phyloP scores from a whole-genome alignment of 1,139 yeast species.

The Geotrichum carabidarum region DNA sequence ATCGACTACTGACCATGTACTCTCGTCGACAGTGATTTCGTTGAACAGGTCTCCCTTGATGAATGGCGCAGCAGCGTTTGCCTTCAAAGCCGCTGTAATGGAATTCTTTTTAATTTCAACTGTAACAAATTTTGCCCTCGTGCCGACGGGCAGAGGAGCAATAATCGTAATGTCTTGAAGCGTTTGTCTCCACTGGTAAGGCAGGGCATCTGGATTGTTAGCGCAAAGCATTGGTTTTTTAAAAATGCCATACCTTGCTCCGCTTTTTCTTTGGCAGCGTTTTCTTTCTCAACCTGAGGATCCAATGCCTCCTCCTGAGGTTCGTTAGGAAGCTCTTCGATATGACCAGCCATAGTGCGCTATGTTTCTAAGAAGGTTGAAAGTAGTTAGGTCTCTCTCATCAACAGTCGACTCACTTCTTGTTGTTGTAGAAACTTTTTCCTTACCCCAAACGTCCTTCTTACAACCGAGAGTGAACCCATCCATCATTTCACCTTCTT shows the following conservation, averaged over 20 bases:
- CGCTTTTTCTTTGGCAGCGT: conserved; percentile 21
- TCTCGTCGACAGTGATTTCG: conserved; percentile 36
- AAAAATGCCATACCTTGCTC: conserved; percentile 22
- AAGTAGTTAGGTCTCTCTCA: background rate
- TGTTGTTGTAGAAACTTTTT: background rate
- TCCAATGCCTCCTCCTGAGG: conserved; percentile 3
- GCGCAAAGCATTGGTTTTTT: background rate
- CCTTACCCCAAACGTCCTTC: background rate
- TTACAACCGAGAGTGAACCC: background rate
- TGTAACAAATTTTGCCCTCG: conserved; percentile 37
- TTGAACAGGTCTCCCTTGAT: conserved; percentile 39
- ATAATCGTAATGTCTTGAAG: conserved; percentile 41
- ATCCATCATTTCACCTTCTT: background rate
- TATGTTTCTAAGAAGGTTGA: background rate
- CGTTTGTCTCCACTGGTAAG: conserved; percentile 42
- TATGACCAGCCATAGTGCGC: background rate
- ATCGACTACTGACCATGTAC: conserved; percentile 44
- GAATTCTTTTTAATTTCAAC: conserved; percentile 30
- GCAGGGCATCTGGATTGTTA: conserved; percentile 24
- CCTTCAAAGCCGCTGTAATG: conserved; percentile 31
- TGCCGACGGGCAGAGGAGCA: conserved; percentile 34
- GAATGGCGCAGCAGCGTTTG: conserved; percentile 24
- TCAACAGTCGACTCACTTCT: background rate
- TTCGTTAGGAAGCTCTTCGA: conserved; percentile 13
- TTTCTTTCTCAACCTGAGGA: conserved; percentile 20